Percentiles rank a stretch among this genome's conserved stretches.
phyloP scores from a whole-genome alignment of 2,329 filamentous ascomycete genomes.

The Fusarium tuaranense region DNA sequence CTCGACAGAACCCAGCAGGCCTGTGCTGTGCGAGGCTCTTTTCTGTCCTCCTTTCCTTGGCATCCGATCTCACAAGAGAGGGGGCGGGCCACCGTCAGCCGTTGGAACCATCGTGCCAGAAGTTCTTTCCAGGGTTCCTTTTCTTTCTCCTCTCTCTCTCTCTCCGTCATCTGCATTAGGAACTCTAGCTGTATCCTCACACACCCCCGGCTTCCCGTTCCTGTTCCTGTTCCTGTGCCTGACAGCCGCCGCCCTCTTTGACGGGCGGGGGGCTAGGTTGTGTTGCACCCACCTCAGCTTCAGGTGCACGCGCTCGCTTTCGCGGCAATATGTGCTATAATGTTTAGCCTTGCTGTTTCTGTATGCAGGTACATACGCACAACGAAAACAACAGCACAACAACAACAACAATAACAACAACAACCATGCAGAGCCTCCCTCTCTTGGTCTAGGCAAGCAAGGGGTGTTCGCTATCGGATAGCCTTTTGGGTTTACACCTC shows the following conservation, averaged over 20 bases:
- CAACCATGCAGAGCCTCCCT: not conserved
- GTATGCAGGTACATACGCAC: not conserved
- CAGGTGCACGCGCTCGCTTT: slow-evolving; percentile 34
- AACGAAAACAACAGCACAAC: not conserved
- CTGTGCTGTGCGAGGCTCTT: slow-evolving; percentile 32
- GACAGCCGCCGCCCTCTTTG: slow-evolving; percentile 20
- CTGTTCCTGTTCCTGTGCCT: slow-evolving; percentile 14
- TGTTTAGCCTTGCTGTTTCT: not conserved
- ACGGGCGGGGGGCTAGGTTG: slow-evolving; percentile 31
- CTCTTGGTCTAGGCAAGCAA: slow-evolving; percentile 22
- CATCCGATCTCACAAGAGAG: slow-evolving; percentile 41
- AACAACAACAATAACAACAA: not conserved
- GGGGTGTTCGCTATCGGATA: slow-evolving; percentile 27
- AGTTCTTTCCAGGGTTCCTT: not conserved
- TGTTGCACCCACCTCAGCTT: slow-evolving; percentile 47
- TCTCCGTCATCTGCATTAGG: not conserved
- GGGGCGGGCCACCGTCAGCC: slow-evolving; percentile 11
- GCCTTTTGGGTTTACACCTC: slow-evolving; percentile 19
- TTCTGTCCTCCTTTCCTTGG: slow-evolving; percentile 35
- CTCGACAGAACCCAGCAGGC: not conserved
- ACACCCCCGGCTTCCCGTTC: not conserved
- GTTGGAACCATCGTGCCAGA: slow-evolving; percentile 10
- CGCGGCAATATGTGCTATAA: slow-evolving; percentile 19
- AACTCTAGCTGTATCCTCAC: not conserved
- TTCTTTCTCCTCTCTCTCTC: not conserved